Percentiles rank a stretch among this genome's conserved stretches.
Conservation (phyloP, 2,329 filamentous ascomycete genomes). For the Cladosporium phlei region DNA sequence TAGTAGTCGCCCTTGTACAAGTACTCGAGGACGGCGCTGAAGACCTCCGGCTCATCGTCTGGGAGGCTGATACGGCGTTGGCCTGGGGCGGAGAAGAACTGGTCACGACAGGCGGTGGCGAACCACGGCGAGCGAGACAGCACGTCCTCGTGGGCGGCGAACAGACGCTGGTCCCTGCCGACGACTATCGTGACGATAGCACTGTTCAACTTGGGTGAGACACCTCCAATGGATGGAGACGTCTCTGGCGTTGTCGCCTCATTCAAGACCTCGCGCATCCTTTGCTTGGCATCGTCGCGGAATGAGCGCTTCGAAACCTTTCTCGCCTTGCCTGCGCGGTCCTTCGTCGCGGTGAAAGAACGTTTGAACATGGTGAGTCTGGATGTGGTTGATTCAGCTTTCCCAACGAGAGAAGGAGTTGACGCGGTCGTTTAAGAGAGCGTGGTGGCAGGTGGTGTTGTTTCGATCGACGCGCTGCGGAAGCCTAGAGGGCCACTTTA, state of each 20-base stretch:
- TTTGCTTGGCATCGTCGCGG: constrained; percentile 76
- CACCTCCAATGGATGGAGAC: constrained; percentile 32
- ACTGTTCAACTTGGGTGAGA: constrained; percentile 51
- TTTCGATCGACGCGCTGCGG: constrained; percentile 47
- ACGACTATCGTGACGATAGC: constrained; percentile 85
- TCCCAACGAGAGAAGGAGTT: constrained; percentile 19
- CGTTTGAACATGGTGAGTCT: constrained; percentile 77
- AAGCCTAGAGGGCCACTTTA: constrained; percentile 43
- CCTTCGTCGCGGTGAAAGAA: constrained; percentile 75
- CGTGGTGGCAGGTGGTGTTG: constrained; percentile 29
- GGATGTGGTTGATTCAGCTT: background rate
- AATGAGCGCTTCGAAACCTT: constrained; percentile 71
- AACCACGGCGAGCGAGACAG: constrained; percentile 83
- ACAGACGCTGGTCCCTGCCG: constrained; percentile 78
- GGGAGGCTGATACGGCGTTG: constrained; percentile 73
- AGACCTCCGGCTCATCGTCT: constrained; percentile 81
- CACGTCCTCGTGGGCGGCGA: constrained; percentile 92
- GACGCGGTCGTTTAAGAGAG: constrained; percentile 36
- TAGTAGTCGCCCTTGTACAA: constrained; percentile 97
- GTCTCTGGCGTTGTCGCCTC: constrained; percentile 42
- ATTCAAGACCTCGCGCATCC: constrained; percentile 79
- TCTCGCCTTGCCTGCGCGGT: constrained; percentile 82
- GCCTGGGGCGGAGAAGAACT: constrained; percentile 61
- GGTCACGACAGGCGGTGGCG: constrained; percentile 53
- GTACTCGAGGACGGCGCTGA: constrained; percentile 91